These are phyloP conservation scores for Brettanomyces sp. DNA, from an alignment of 805 yeast species.

Conservation along the genomic window DNA sequence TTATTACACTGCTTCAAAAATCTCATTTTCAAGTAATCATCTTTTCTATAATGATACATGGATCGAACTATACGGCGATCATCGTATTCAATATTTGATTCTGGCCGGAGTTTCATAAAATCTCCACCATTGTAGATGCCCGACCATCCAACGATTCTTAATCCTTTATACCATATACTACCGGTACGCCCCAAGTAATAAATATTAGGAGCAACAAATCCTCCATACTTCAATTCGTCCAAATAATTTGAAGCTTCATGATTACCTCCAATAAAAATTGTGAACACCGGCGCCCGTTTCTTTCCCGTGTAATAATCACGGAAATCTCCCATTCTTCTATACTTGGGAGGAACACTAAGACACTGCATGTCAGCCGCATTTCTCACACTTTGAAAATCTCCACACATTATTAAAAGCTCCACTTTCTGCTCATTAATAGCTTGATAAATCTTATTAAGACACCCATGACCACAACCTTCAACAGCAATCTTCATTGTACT, in stretches of 20 bases:
- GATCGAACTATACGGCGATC: constrained; percentile 36
- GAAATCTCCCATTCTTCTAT: constrained; percentile 70
- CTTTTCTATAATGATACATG: constrained; percentile 65
- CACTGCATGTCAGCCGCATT: constrained; percentile 52
- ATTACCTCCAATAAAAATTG: constrained; percentile 88
- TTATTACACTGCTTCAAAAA: constrained; percentile 22
- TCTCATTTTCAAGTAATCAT: constrained; percentile 49
- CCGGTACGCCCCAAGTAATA: constrained; percentile 78
- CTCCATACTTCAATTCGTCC: constrained; percentile 69
- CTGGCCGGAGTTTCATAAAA: constrained; percentile 32
- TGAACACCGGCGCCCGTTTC: constrained; percentile 59
- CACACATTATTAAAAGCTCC: constrained; percentile 69
- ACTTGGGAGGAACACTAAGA: constrained; percentile 74
- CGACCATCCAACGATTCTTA: constrained; percentile 72
- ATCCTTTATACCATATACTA: constrained; percentile 63
- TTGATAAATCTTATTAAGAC: constrained; percentile 48
- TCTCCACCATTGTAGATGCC: constrained; percentile 66
- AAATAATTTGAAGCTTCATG: constrained; percentile 84
- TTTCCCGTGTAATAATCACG: constrained; percentile 56
- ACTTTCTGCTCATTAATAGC: constrained; percentile 21
- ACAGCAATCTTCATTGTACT: constrained; percentile 42
- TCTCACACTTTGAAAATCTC: constrained; percentile 85
- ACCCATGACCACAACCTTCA: constrained; percentile 90
- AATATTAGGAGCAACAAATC: constrained; percentile 86
- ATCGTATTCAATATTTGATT: constrained; percentile 38